Conservation (phyloP, 805 yeast species). For the Wickerhamiella occidentalis region DNA sequence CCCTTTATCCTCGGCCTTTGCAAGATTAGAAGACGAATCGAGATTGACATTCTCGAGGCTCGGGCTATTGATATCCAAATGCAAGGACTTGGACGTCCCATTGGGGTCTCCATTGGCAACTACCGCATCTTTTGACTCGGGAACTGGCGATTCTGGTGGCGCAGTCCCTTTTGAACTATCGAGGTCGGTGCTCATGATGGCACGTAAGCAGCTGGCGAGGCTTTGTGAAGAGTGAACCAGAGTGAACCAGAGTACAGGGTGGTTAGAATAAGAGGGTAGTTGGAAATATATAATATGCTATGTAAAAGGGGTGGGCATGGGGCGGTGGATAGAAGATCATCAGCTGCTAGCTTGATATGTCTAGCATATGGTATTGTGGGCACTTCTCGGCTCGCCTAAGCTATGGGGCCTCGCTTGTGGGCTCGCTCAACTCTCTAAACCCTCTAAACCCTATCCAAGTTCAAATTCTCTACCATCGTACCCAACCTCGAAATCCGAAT, state of each 20-base stretch:
- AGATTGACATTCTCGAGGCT: slow-evolving; percentile 7
- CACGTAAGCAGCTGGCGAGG: not conserved
- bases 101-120: not conserved
- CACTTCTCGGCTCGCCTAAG: too few relatives aligned
- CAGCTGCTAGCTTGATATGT: too few relatives aligned
- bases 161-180: not conserved
- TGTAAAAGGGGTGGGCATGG: too few relatives aligned
- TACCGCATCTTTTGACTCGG: not conserved
- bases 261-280: too few relatives aligned
- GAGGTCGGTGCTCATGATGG: slow-evolving; percentile 8
- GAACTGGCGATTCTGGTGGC: not conserved
- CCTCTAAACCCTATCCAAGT: slow-evolving; percentile 20
- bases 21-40: not conserved
- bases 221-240: not conserved
- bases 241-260: too few relatives aligned
- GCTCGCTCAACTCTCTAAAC: too few relatives aligned
- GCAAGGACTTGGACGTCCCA: not conserved
- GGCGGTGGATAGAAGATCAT: too few relatives aligned
- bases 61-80: not conserved
- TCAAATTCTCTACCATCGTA: slow-evolving; percentile 45
- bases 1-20: too few relatives aligned
- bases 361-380: too few relatives aligned
- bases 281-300: not conserved
- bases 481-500: slow-evolving; percentile 72
- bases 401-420: too few relatives aligned